Conservation (phyloP, 306 rosid genomes). For the Cotoneaster glaucophyllus region DNA sequence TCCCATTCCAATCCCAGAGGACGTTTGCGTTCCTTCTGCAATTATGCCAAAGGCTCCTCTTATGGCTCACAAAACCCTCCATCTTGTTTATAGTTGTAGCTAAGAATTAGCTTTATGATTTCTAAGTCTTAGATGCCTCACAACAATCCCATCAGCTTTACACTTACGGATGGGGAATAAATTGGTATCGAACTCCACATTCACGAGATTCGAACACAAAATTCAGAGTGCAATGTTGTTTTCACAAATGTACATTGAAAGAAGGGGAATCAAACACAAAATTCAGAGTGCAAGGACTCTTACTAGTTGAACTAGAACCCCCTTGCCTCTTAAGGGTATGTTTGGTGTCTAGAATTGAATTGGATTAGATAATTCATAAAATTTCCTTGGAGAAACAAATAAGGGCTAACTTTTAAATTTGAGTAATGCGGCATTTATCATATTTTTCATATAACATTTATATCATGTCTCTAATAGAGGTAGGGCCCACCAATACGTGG, state of each 20-base stretch:
- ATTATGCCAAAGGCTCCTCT: slow-evolving; percentile 29
- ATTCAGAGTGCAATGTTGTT: neutral
- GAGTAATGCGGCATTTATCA: too few relatives aligned
- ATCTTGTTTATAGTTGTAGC: slow-evolving; percentile 22
- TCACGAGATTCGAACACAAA: too few relatives aligned
- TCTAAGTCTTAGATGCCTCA: neutral
- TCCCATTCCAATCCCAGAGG: neutral
- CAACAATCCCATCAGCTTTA: neutral
- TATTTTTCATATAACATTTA: too few relatives aligned
- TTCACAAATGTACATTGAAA: neutral
- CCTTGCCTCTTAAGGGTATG: neutral
- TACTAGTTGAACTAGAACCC: neutral
- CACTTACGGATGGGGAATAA: too few relatives aligned
- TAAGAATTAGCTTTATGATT: neutral
- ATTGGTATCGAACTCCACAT: too few relatives aligned
- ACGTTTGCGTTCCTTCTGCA: slow-evolving; percentile 13
- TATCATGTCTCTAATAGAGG: too few relatives aligned
- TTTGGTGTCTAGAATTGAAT: neutral
- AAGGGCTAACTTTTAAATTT: too few relatives aligned
- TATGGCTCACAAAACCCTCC: slow-evolving; percentile 46
- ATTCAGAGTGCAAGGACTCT: neutral
- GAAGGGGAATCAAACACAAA: neutral
- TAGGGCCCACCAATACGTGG: too few relatives aligned
- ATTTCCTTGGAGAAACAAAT: too few relatives aligned
- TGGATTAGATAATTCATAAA: neutral